Evolutionary conservation across 371 early-diverging fungal genomes (phyloP), one percentile per base, ranked within the genome.

Genomic region (Circinella umbellata): DNA sequence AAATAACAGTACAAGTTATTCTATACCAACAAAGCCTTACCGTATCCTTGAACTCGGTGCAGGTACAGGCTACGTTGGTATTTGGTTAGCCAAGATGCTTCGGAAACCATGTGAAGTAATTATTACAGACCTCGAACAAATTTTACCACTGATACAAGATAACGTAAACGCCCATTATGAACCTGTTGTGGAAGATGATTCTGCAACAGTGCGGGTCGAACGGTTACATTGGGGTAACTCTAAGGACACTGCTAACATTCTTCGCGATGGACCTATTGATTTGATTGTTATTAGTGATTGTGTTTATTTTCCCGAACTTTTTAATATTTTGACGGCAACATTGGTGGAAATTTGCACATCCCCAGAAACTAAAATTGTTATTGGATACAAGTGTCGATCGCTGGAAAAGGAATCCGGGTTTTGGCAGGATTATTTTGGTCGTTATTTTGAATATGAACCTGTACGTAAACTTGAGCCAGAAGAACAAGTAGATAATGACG

Each of bases 351-450:
- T 89, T 3, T 80, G 87, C 20, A 42, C 42, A 6, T 70, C 67
- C 27, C 36, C 67, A 10, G 62, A 65, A 14, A 89, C 89, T 3
- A 68, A 69, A 49, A 75, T 87, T 11, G 75, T 89, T 34, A 83
- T 89, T 73, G 89, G 87, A 47, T 87, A 89, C 76, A 87, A 89
- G 64, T 84, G 86, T 38, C 82, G 89, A 7, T 82, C 85, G 18
- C 63, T 80, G 34, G 84, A 84, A 76, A 89, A 86, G 65, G 89
- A 89, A 77, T 71, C 73, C 18, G 87, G 86, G 3, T 89, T 89
- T 64, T 89, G 89, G 89, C 86, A 89, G 55, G 80, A 86, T 67
- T 86, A 82, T 61, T 82, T 89, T 75, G 89, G 89, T 15, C 73
- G 86, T 7, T 86, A 71, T 51, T 87, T 87, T 76, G 79, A 79